These are phyloP conservation scores for Sanguinoderma infundibulare DNA, from an alignment of 1,284 basidiomycete genomes.

Conservation along the genomic window DNA sequence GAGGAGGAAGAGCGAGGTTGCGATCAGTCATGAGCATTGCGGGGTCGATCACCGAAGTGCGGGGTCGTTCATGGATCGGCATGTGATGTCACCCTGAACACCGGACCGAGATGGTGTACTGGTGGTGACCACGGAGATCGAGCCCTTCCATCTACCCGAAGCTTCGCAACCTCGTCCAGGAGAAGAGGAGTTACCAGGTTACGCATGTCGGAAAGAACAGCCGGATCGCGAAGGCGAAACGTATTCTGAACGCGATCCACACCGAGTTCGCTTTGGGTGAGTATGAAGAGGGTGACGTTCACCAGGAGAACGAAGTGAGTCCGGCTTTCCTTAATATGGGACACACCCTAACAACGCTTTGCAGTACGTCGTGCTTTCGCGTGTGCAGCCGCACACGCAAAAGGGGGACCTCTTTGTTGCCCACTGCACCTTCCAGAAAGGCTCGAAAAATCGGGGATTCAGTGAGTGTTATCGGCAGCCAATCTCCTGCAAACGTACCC, in stretches of 20 bases:
- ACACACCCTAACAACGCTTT: background rate
- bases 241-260: conserved; percentile 85
- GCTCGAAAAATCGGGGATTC: conserved; percentile 76
- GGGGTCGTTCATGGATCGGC: too few species aligned
- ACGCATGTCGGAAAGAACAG: conserved; percentile 55
- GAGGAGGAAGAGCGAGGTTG: too few species aligned
- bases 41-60: too few species aligned
- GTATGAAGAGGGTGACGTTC: conserved; percentile 90
- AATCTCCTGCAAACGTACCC: conserved; percentile 19
- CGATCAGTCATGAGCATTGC: too few species aligned
- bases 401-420: conserved; percentile 90
- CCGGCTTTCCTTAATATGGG: background rate
- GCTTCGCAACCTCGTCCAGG: conserved; percentile 83
- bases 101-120: too few species aligned
- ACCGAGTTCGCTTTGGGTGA: conserved; percentile 86
- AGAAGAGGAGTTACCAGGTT: conserved; percentile 79
- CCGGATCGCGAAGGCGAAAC: conserved; percentile 83
- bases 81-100: too few species aligned
- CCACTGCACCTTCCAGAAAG: conserved; percentile 86
- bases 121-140: too few species aligned
- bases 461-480: conserved; percentile 47
- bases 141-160: too few species aligned
- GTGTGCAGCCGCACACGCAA: conserved; percentile 87
- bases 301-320: conserved; percentile 91
- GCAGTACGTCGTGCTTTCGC: conserved; percentile 90